Evolutionary conservation across 306 rosid genomes (phyloP).

Genomic region (Fragaria nilgerrensis): DNA sequence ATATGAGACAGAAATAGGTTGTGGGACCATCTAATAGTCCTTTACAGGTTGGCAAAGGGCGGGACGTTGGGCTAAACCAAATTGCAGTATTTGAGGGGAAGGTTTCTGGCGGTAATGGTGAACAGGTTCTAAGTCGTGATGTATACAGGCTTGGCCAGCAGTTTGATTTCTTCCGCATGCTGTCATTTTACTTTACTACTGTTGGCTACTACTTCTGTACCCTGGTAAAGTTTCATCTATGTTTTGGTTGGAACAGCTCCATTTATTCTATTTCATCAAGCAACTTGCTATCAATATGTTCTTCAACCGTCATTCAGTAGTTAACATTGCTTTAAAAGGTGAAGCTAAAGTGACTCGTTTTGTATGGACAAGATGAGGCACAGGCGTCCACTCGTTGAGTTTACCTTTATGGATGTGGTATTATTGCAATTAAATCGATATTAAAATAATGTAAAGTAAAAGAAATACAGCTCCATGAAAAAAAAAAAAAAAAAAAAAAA

Average conservation of each 20-base stretch:
- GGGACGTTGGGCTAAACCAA: slow-evolving; percentile 97
- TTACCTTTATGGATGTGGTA: not conserved
- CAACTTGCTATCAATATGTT: not conserved
- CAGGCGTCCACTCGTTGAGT: not conserved
- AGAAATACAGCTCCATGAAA: not conserved
- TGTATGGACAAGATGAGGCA: not conserved
- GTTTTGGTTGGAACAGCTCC: not conserved
- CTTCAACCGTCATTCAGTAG: not conserved
- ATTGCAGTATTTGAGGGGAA: slow-evolving; percentile 89
- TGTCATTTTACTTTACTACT: slow-evolving; percentile 88
- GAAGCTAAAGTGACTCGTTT: not conserved
- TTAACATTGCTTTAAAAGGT: not conserved
- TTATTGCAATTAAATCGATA: not conserved
- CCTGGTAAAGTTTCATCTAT: slow-evolving; percentile 49
- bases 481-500: not conserved
- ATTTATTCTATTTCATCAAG: not conserved
- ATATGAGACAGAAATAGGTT: slow-evolving; percentile 10
- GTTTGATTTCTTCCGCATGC: slow-evolving; percentile 95
- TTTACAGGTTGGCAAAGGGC: slow-evolving; percentile 93
- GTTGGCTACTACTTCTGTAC: slow-evolving; percentile 92
- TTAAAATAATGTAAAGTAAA: not conserved
- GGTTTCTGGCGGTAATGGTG: slow-evolving; percentile 92
- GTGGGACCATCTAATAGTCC: slow-evolving; percentile 29
- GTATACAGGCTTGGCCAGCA: slow-evolving; percentile 95
- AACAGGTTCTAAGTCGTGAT: slow-evolving; percentile 97